Evolutionary conservation across 306 rosid genomes (phyloP).

Genomic region (Cucurbita ficifolia): DNA sequence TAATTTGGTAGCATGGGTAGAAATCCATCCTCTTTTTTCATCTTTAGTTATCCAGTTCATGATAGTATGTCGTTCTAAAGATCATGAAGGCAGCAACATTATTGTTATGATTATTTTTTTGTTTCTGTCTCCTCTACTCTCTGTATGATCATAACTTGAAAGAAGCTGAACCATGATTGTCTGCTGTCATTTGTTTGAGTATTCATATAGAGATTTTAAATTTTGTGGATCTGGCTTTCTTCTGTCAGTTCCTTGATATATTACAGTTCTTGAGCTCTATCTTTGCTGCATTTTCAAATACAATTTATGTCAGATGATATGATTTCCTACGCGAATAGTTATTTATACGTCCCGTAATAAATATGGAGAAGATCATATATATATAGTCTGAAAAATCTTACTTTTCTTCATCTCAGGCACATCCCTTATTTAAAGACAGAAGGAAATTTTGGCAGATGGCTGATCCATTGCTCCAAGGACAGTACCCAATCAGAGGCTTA

Average conservation of each 20-base stretch:
- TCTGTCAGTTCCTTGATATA: background rate
- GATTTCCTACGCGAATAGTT: background rate
- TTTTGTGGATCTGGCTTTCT: background rate
- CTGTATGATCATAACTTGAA: background rate
- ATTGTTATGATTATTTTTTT: background rate
- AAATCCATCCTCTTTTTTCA: background rate
- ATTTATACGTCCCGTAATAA: background rate
- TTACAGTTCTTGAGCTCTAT: background rate
- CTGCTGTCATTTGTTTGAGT: background rate
- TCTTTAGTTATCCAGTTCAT: background rate
- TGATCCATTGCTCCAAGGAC: conserved; percentile 41
- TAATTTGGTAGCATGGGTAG: conserved; percentile 47
- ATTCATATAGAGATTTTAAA: background rate
- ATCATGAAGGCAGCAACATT: background rate
- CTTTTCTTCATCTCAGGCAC: conserved; percentile 26
- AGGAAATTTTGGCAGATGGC: conserved; percentile 36
- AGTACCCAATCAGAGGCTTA: conserved; percentile 43
- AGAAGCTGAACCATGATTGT: background rate
- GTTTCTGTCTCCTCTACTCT: background rate
- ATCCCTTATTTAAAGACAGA: conserved; percentile 39
- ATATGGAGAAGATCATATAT: background rate
- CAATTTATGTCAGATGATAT: background rate
- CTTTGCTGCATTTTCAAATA: background rate
- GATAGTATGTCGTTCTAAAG: background rate
- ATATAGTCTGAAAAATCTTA: background rate